These are phyloP conservation scores for Limtongia smithiae DNA, from an alignment of 805 yeast genomes.

Conservation along the genomic window DNA sequence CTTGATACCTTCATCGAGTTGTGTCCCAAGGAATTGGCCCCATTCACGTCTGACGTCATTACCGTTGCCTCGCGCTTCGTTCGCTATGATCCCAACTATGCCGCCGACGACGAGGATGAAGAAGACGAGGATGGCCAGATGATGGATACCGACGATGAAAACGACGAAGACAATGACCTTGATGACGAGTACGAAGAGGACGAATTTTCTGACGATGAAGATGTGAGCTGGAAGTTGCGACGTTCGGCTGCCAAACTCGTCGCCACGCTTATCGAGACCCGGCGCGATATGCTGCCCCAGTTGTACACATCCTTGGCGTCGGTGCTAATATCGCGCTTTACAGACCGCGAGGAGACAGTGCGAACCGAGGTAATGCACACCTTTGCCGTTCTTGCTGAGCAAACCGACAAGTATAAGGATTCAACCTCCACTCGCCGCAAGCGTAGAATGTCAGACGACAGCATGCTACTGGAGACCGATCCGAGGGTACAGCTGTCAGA, in stretches of 20 bases:
- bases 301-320: conserved; percentile 37
- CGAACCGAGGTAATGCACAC: conserved; percentile 49
- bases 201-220: conserved; percentile 45
- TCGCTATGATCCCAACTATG: conserved; percentile 48
- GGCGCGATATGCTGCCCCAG: conserved; percentile 37
- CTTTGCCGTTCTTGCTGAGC: conserved; percentile 41
- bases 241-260: conserved; percentile 48
- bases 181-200: conserved; percentile 46
- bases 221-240: conserved; percentile 62
- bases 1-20: conserved; percentile 44
- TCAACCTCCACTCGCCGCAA: conserved; percentile 16
- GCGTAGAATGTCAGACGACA: conserved; percentile 22
- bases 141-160: conserved; percentile 39
- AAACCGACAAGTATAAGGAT: conserved; percentile 5
- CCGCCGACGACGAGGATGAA: conserved; percentile 23
- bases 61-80: conserved; percentile 38
- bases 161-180: conserved; percentile 44
- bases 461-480: conserved; percentile 11
- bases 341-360: conserved; percentile 45
- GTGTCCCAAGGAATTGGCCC: conserved; percentile 38
- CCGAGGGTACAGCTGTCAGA: conserved; percentile 16
- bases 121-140: conserved; percentile 26
- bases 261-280: conserved; percentile 39
- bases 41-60: conserved; percentile 35
- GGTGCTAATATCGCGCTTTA: conserved; percentile 44